Evolutionary conservation across 768 basidiomycete genomes (phyloP), one percentile per base, ranked within the genome.

Genomic region (Brasilioporus rufonigricans): DNA sequence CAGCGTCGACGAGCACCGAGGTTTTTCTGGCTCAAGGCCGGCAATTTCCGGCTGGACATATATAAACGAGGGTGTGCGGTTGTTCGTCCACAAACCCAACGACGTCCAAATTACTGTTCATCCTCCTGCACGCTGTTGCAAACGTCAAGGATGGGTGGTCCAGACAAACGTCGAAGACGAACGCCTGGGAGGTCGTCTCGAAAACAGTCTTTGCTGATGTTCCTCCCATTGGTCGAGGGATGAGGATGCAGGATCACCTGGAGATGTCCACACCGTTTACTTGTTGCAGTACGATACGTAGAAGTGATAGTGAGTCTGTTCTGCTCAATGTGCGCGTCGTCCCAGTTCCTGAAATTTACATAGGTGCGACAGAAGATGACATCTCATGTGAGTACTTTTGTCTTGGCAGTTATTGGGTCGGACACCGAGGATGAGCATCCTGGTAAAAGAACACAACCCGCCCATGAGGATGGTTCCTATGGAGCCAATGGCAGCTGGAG

Each of bases 121-220:
- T 73, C 80, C 84, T 79, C 75, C 71, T 69, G 70, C 75, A 62
- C 66, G 64, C 4, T 5, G 50, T 27, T 52, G 62, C 63, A 58
- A 65, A 63, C 64, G 57, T 61, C 67, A 83, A 74, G 86, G 80
- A 82, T 77, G 80, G 84, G 85, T 73, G 80, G 89, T 86, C 89
- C 89, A 91, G 89, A 91, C 89, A 91, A 86, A 78, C 81, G 89
- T 89, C 86, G 87, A 69, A 90, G 87, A 91, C 50, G 47, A 70
- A 68, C 5, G 14, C 24, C 12, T 8, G 75, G n/a, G n/a, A 12
- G 53, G 71, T 48, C 64, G 67, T 76, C 87, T 88, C 87, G 81
- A 91, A 92, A 91, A 92, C 90, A 91, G 80, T 91, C 88, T 85
- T 81, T 84, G 89, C 90, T 84, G 90, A 80, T 76, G 89, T 81